These are phyloP conservation scores for Colletotrichum costaricense DNA, from an alignment of 2,329 filamentous ascomycete genomes.

Conservation along the genomic window DNA sequence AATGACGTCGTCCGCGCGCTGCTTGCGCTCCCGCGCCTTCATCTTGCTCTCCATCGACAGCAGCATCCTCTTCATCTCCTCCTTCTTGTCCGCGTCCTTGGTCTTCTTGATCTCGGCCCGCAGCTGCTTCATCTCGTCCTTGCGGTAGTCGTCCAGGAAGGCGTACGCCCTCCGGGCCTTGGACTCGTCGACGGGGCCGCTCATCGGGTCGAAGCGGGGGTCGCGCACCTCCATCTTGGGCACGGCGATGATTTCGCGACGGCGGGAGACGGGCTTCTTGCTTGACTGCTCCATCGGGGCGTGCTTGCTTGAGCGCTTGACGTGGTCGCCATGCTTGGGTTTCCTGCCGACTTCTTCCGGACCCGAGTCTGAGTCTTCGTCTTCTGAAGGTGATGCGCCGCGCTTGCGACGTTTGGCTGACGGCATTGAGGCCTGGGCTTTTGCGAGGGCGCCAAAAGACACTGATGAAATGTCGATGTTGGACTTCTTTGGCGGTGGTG, in stretches of 20 bases:
- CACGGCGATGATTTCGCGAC: constrained; percentile 75
- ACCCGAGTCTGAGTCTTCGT: constrained; percentile 39
- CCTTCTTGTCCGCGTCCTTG: constrained; percentile 75
- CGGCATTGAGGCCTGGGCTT: constrained; percentile 79
- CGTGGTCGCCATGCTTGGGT: constrained; percentile 42
- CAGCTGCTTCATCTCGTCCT: constrained; percentile 83
- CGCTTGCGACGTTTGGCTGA: constrained; percentile 45
- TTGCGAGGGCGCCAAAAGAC: constrained; percentile 90
- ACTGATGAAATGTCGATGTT: constrained; percentile 67
- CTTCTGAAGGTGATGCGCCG: constrained; percentile 41
- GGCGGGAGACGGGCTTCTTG: constrained; percentile 85
- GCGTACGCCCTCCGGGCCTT: constrained; percentile 80
- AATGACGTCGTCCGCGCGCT: constrained; percentile 76
- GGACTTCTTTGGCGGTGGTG: constrained; percentile 38
- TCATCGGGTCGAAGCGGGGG: constrained; percentile 84
- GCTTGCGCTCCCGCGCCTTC: constrained; percentile 76
- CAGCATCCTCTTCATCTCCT: constrained; percentile 77
- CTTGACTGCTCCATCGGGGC: constrained; percentile 86
- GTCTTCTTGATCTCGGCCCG: constrained; percentile 71
- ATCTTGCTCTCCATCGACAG: constrained; percentile 82
- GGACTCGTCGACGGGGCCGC: constrained; percentile 62
- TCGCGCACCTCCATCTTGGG: constrained; percentile 76
- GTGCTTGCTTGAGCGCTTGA: constrained; percentile 78
- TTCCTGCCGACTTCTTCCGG: constrained; percentile 48
- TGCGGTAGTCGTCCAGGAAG: constrained; percentile 89